Evolutionary conservation across 495 filamentous ascomycete genomes (phyloP), one percentile per base, ranked within the genome.

Genomic region (Hypoxylon cercidicola): DNA sequence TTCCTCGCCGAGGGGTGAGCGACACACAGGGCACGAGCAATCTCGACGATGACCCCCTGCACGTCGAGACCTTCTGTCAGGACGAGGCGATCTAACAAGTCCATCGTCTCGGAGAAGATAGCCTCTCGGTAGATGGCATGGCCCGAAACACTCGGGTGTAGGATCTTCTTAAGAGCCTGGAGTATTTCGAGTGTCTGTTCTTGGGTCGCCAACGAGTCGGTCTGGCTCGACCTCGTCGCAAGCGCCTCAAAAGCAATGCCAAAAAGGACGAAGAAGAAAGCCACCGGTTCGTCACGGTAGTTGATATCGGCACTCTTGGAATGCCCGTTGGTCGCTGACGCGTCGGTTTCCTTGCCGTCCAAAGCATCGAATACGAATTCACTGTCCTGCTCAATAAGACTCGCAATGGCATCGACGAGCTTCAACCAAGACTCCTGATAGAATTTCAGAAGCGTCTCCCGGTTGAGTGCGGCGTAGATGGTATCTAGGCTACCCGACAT

Each of bases 241-340:
- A 99, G 84, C 21, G 96, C 93, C 75, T 99, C 95, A 64, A 98
- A 97, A 0, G 93, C 93, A 56, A 99, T 89, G 20, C 95, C 95
- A 69, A 97, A 99, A 0, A 99, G 83, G 9, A 99, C 93, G 68
- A 99, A 99, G 78, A 99, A 99, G 82, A 99, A 99, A 0, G 95
- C 95, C 13, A 97, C 93, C 0, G 95, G 95, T 72, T 99, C 96
- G 71, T 97, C 94, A 16, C 95, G 92, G 71, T 98, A 98, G 71
- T 97, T 97, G 75, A 99, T 98, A 65, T 92, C 90, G 12, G 86
- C 84, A 1, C 78, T 80, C 52, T 81, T 84, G 2, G 78, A 74
- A 11, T 75, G 72, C 3, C 79, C 87, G 71, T 88, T 84, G 2
- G 77, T 67, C 25, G 79, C 73, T 4, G 81, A 70, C 1, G 71